Conservation (phyloP, 176 grass and related monocot genomes). For the Poa annua region DNA sequence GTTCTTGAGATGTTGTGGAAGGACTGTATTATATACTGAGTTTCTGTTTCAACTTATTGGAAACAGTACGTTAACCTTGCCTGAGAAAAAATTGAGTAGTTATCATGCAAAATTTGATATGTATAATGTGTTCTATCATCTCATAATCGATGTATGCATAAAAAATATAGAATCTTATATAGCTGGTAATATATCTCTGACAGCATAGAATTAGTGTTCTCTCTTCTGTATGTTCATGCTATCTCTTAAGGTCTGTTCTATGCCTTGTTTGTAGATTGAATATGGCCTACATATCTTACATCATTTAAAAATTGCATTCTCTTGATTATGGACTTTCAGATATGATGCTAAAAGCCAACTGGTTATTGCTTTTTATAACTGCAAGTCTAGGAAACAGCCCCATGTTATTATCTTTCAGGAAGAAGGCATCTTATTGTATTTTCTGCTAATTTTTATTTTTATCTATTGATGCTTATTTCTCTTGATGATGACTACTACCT, state of each 20-base stretch:
- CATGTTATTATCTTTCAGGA: not conserved
- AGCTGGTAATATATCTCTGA: not conserved
- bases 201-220: constrained; percentile 30
- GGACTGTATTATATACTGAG: not conserved
- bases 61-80: not conserved
- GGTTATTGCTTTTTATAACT: not conserved
- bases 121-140: not conserved
- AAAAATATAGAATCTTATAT: constrained; percentile 1
- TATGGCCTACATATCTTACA: not conserved
- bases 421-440: not conserved
- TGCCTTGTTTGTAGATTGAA: not conserved
- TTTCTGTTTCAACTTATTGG: constrained; percentile 6
- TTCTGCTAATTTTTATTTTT: not conserved
- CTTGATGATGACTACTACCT: constrained; percentile 28
- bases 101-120: constrained; percentile 4
- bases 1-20: not conserved
- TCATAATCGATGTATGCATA: not conserved
- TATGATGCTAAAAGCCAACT: constrained; percentile 29
- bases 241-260: not conserved
- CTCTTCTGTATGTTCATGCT: not conserved
- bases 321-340: not conserved
- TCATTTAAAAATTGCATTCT: not conserved
- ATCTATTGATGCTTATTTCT: constrained; percentile 26
- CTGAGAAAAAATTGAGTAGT: not conserved
- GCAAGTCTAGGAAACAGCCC: not conserved